A percentile compares a stretch with the other conserved stretches of the same genome.
These are phyloP conservation scores for Lepiota brunneoincarnata DNA, from an alignment of 768 basidiomycete genomes.

Conservation along the genomic window DNA sequence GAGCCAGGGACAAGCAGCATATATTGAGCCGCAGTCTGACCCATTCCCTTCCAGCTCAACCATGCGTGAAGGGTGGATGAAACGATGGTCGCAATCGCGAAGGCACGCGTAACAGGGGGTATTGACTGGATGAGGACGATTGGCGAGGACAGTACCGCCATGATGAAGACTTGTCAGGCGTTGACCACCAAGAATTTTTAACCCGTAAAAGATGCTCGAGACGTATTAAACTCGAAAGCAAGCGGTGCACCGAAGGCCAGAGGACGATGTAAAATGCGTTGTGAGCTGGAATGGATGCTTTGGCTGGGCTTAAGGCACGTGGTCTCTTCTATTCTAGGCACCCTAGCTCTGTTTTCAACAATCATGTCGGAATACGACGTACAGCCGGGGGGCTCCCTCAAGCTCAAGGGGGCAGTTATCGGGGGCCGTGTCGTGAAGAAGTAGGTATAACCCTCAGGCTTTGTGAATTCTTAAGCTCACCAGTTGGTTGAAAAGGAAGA, in stretches of 20 bases:
- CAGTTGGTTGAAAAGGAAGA: constrained; percentile 48
- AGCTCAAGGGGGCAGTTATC: constrained; percentile 78
- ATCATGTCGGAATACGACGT: constrained; percentile 84
- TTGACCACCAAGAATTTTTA: background rate
- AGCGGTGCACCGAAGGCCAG: background rate
- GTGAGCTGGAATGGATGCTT: constrained; percentile 7
- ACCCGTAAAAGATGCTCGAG: background rate
- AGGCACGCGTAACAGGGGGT: constrained; percentile 77
- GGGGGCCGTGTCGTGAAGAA: constrained; percentile 85
- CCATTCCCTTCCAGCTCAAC: constrained; percentile 52
- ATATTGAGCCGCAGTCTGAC: constrained; percentile 50
- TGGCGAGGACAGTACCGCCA: constrained; percentile 79
- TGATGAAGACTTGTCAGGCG: constrained; percentile 26
- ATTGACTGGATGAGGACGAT: constrained; percentile 65
- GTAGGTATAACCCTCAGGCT: constrained; percentile 38
- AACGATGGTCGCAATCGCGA: constrained; percentile 59
- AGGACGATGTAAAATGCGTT: background rate
- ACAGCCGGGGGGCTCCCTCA: constrained; percentile 84
- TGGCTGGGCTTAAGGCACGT: constrained; percentile 21
- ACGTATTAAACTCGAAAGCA: background rate
- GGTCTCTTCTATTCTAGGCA: constrained; percentile 13
- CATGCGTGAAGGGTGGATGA: constrained; percentile 61
- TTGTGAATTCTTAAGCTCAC: constrained; percentile 8
- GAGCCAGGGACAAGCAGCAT: constrained; percentile 80
- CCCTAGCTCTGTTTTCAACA: constrained; percentile 14